phyloP scores from a whole-genome alignment of 306 rosid species.

The Glycine soja region DNA sequence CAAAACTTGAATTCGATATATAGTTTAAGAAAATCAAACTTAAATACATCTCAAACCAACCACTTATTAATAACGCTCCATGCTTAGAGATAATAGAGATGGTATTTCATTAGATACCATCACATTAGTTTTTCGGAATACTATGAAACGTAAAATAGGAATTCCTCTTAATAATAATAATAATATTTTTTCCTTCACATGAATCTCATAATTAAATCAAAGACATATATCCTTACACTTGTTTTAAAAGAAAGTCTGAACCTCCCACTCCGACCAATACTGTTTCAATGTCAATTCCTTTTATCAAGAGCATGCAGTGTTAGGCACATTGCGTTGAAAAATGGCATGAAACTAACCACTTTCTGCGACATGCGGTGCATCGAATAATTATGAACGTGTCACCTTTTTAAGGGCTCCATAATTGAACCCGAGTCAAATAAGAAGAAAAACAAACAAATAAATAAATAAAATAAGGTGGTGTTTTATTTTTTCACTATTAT shows the following conservation, averaged over 20 bases:
- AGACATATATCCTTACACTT: neutral
- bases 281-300: neutral
- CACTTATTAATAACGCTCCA: too few relatives aligned
- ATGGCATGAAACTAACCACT: slow-evolving; percentile 37
- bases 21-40: too few relatives aligned
- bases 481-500: neutral
- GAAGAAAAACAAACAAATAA: neutral
- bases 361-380: slow-evolving; percentile 35
- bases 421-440: slow-evolving; percentile 26
- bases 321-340: slow-evolving; percentile 43
- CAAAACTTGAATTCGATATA: too few relatives aligned
- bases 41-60: too few relatives aligned
- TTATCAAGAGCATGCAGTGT: slow-evolving; percentile 7
- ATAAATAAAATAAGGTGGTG: neutral
- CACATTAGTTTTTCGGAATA: neutral
- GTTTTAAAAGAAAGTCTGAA: neutral
- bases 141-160: neutral
- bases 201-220: neutral
- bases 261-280: neutral
- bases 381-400: slow-evolving; percentile 30
- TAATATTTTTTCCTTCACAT: neutral
- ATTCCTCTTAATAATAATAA: neutral
- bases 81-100: neutral
- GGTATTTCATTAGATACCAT: neutral
- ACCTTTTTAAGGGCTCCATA: slow-evolving; percentile 38